Percentiles rank a stretch among this genome's conserved stretches.
Evolutionary conservation across 2,329 filamentous ascomycete genomes (phyloP).

Genomic region (Trichoderma gracile): DNA sequence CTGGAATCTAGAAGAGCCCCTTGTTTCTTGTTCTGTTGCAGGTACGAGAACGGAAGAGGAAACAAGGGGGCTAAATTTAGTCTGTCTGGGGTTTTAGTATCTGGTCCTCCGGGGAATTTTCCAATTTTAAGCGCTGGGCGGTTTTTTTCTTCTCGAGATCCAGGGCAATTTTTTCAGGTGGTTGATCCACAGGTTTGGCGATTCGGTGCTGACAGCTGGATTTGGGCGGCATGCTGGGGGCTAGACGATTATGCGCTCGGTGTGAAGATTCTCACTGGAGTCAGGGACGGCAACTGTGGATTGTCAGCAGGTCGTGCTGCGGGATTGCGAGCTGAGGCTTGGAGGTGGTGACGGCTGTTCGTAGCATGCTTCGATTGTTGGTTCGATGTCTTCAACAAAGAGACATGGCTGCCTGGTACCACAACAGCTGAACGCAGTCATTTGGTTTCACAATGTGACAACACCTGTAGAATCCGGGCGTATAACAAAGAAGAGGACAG

Average conservation of each 20-base stretch:
- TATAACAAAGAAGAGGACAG: background rate
- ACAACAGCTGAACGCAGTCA: background rate
- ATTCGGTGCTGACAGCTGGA: background rate
- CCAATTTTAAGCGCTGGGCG: constrained; percentile 2
- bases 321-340: background rate
- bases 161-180: background rate
- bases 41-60: background rate
- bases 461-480: background rate
- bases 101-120: background rate
- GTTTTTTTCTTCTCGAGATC: background rate
- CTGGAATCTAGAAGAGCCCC: background rate
- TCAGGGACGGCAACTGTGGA: background rate
- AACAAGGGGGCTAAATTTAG: constrained; percentile 10
- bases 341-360: background rate
- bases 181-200: background rate
- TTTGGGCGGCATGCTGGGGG: background rate
- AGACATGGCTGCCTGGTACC: background rate
- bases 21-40: constrained; percentile 21
- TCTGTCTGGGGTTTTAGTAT: too few species aligned
- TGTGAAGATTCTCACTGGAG: too few species aligned
- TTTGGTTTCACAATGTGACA: background rate
- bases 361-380: background rate
- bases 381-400: background rate
- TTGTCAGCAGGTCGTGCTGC: background rate
- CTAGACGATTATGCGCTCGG: too few species aligned